These are phyloP conservation scores for Apophysomyces elegans DNA, from an alignment of 371 early-diverging fungal species.

Conservation along the genomic window DNA sequence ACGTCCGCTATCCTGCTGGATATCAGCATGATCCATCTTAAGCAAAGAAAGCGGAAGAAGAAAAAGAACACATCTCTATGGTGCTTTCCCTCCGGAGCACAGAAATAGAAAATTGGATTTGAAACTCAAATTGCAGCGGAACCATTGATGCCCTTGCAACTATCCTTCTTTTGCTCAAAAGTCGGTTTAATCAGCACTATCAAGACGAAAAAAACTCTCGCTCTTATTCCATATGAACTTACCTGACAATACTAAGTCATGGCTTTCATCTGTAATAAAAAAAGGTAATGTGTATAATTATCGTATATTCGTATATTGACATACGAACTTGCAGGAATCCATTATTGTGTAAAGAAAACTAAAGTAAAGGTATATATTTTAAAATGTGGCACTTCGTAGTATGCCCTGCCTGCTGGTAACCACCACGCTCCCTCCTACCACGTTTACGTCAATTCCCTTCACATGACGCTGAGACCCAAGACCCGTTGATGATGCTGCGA, in stretches of 20 bases:
- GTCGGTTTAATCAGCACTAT: too few species aligned
- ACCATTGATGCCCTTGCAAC: neutral
- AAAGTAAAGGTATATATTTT: neutral
- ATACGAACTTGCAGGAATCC: too few species aligned
- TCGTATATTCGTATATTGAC: too few species aligned
- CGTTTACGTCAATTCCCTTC: constrained; percentile 51
- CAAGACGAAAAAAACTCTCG: too few species aligned
- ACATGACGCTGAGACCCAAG: constrained; percentile 24
- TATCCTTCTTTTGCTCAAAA: neutral
- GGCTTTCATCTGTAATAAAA: neutral
- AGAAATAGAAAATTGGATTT: constrained; percentile 5
- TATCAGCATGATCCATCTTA: constrained; percentile 28
- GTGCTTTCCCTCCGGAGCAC: constrained; percentile 5
- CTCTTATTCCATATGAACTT: too few species aligned
- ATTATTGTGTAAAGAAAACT: neutral
- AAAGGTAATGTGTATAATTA: neutral
- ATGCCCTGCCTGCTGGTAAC: constrained; percentile 51
- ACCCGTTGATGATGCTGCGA: constrained; percentile 19
- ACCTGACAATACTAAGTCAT: too few species aligned
- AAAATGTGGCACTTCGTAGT: constrained; percentile 32
- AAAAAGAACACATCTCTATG: constrained; percentile 7
- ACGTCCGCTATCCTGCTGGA: constrained; percentile 48
- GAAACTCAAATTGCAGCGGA: constrained; percentile 1
- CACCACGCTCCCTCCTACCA: constrained; percentile 46
- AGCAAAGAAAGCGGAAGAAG: constrained; percentile 8